These are phyloP conservation scores for Hanseniaspora lindneri DNA, from an alignment of 805 yeast genomes.

Conservation along the genomic window DNA sequence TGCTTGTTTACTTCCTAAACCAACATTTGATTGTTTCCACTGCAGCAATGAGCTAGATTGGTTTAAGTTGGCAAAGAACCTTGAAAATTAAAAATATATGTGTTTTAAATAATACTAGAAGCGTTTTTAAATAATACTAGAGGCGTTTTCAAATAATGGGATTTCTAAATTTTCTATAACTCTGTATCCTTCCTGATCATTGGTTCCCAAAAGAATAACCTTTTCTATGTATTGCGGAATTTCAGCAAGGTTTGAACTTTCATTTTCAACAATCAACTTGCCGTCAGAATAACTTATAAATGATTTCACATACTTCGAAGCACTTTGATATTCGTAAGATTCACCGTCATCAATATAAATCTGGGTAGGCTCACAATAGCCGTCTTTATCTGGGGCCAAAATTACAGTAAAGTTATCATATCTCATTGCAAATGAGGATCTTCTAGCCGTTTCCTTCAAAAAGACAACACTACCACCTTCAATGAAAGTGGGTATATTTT, in stretches of 20 bases:
- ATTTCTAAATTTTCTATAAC: constrained; percentile 42
- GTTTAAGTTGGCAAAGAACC: constrained; percentile 25
- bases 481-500: constrained; percentile 56
- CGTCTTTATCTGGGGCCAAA: constrained; percentile 42
- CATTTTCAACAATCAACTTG: constrained; percentile 21
- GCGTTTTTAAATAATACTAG: constrained; percentile 21
- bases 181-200: constrained; percentile 13
- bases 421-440: constrained; percentile 64
- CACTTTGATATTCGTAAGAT: constrained; percentile 40
- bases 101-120: neutral
- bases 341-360: constrained; percentile 81
- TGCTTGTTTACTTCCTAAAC: constrained; percentile 24
- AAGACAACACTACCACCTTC: constrained; percentile 71
- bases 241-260: neutral
- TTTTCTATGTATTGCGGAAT: constrained; percentile 12
- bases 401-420: constrained; percentile 72
- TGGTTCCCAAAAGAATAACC: constrained; percentile 6
- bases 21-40: constrained; percentile 24
- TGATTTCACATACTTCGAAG: constrained; percentile 40
- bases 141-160: constrained; percentile 39
- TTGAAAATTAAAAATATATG: too few species aligned
- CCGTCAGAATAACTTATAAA: constrained; percentile 32
- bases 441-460: constrained; percentile 60
- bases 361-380: constrained; percentile 42
- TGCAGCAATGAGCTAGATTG: constrained; percentile 26